Evolutionary conservation across 257 asterid species (phyloP).

Genomic region (Primulina tabacum): DNA sequence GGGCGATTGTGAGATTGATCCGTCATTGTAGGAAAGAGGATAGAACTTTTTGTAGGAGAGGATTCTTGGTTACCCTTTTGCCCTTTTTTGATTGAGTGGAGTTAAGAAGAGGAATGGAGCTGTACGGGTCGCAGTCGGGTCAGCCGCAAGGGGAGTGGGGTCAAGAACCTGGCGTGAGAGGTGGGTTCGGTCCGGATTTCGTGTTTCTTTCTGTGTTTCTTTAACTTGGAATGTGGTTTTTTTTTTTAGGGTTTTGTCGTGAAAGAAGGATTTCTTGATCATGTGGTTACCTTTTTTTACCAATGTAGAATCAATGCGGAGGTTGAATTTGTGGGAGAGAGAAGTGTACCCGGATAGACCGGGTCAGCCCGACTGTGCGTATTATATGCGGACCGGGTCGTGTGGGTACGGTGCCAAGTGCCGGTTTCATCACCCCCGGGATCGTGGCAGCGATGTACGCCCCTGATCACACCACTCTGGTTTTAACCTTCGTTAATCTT

Average conservation of each 20-base stretch:
- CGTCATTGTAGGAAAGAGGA: slow-evolving; percentile 13
- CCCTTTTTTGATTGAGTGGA: slow-evolving; percentile 20
- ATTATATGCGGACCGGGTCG: slow-evolving; percentile 71
- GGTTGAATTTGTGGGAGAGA: slow-evolving; percentile 51
- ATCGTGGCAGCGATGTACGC: slow-evolving; percentile 59
- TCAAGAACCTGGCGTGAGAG: slow-evolving; percentile 49
- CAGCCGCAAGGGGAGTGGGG: slow-evolving; percentile 51
- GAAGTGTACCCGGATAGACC: slow-evolving; percentile 75
- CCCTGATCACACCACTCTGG: slow-evolving; percentile 3
- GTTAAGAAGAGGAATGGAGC: slow-evolving; percentile 41
- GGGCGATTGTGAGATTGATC: slow-evolving; percentile 19
- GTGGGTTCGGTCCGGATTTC: slow-evolving; percentile 33
- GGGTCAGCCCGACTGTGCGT: slow-evolving; percentile 65
- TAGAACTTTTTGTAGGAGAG: slow-evolving; percentile 16
- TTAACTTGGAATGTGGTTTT: slow-evolving; percentile 24
- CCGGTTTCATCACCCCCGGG: slow-evolving; percentile 79
- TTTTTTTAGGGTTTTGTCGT: slow-evolving; percentile 33
- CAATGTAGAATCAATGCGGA: slow-evolving; percentile 55
- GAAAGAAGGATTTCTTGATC: slow-evolving; percentile 10
- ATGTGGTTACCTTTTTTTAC: slow-evolving; percentile 21
- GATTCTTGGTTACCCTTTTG: slow-evolving; percentile 22
- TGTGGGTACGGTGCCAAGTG: slow-evolving; percentile 84
- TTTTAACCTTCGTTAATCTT: not conserved
- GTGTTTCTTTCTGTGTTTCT: not conserved
- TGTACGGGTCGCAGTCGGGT: slow-evolving; percentile 52